Evolutionary conservation across 1,139 yeast species (phyloP).

Genomic region (Yamadazyma taylorii): DNA sequence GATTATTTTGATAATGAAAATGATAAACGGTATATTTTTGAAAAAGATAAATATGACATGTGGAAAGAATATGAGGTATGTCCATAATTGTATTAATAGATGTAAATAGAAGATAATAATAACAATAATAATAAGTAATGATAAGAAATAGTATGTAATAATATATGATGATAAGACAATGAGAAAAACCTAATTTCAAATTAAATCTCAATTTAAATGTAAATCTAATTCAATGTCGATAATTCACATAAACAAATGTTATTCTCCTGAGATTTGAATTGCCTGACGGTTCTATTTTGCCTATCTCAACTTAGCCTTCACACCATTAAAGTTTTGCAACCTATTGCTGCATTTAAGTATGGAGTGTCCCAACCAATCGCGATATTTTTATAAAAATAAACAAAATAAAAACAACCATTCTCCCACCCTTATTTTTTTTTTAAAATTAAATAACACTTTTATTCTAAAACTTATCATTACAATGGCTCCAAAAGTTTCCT

Average conservation of each 20-base stretch:
- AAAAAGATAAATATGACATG: conserved; percentile 55
- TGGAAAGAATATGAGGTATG: conserved; percentile 82
- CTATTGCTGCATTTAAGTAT: too few relatives aligned
- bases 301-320: background rate
- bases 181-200: too few relatives aligned
- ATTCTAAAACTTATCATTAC: conserved; percentile 6
- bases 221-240: too few relatives aligned
- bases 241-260: too few relatives aligned
- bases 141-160: too few relatives aligned
- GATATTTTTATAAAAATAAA: conserved; percentile 16
- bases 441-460: background rate
- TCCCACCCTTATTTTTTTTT: conserved; percentile 5
- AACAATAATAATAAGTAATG: too few relatives aligned
- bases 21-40: conserved; percentile 57
- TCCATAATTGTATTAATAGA: conserved; percentile 39
- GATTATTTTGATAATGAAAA: conserved; percentile 63
- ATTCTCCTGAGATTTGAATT: too few relatives aligned
- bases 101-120: too few relatives aligned
- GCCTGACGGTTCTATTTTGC: too few relatives aligned
- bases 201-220: too few relatives aligned
- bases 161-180: too few relatives aligned
- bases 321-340: background rate
- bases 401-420: conserved; percentile 7
- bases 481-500: conserved; percentile 25
- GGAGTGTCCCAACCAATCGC: conserved; percentile 6